Base-by-base conservation (phyloP, 371 early-diverging fungal genomes). In the Nematocida homosporus region DNA sequence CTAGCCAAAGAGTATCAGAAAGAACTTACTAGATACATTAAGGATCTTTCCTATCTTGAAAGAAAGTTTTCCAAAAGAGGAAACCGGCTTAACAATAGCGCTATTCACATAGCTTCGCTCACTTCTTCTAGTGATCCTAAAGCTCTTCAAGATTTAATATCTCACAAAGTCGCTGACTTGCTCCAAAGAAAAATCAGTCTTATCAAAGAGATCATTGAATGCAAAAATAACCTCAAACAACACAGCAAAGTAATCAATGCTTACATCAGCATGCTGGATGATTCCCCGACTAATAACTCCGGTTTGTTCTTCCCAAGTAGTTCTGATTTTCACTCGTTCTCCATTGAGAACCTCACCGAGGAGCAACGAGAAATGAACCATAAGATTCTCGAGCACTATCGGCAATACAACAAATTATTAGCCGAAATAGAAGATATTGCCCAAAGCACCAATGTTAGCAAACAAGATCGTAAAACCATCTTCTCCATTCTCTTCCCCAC, bases 71-170 rank as follows among this genome's bases (percentile, higher is more conserved):
- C n/a, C 8, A 44, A 30, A n/a, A 68, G 59, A 47, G 60, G 32
- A 23, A 41, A 23, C 25, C 25, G 56, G 13, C 61, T 68, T 0
- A 8, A 37, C 6, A 35, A 16, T 10, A 57, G 48, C 0, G 16
- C 10, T 10, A 23, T n/a, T n/a, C 0, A 55, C 16, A 35, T 68
- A 18, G 23, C 27, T 10, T 4, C 35, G 4, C 34, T 68, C 6
- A n/a, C 60, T 5, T 68, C 69, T 42, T 68, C 69, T 34, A 59
- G 20, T 6, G 57, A 68, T 41, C 59, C 59, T 0, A 16, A 18
- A 18, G 60, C 37, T n/a, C 69, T 68, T 8, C 25, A 47, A 37
- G 56, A 68, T 32, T 13, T 59, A 10, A 54, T 68, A 20, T 32
- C 10, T 25, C 4, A 48, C 16, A 53, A 59, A 40, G 38, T 68